Percentiles rank a stretch among this genome's conserved stretches.
Evolutionary conservation across 495 filamentous ascomycete species (phyloP).

Genomic region (Tuber indicum): DNA sequence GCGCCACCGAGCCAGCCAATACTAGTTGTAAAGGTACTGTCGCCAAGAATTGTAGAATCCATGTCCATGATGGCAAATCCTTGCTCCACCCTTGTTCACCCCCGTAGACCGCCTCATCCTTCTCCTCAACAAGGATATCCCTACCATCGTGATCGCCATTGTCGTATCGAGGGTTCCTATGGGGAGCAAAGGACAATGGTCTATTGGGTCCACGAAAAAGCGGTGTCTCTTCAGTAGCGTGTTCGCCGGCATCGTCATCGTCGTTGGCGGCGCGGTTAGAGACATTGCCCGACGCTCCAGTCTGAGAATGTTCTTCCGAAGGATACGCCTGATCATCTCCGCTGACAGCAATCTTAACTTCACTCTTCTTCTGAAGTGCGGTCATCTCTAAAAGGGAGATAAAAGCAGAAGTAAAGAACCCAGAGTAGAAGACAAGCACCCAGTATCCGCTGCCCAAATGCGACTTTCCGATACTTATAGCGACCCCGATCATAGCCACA

Average conservation of each 20-base stretch:
- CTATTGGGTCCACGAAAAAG: conserved; percentile 57
- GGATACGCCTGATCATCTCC: conserved; percentile 6
- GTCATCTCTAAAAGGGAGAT: conserved; percentile 74
- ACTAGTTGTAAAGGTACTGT: conserved; percentile 70
- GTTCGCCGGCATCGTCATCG: conserved; percentile 50
- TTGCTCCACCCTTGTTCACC: conserved; percentile 81
- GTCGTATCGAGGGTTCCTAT: conserved; percentile 46
- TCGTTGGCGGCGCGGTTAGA: conserved; percentile 41
- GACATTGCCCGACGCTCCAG: conserved; percentile 7
- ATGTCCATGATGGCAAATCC: conserved; percentile 70
- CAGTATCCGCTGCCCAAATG: conserved; percentile 70
- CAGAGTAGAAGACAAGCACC: conserved; percentile 70
- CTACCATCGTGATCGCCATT: conserved; percentile 38
- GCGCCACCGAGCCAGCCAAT: conserved; percentile 62
- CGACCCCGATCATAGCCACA: conserved; percentile 62
- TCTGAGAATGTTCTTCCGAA: conserved; percentile 24
- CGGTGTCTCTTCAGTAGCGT: conserved; percentile 71
- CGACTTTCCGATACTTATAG: conserved; percentile 60
- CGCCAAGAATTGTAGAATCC: conserved; percentile 78
- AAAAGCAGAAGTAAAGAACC: conserved; percentile 65
- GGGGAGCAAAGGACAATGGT: conserved; percentile 67
- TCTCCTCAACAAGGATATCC: conserved; percentile 43
- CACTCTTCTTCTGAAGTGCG: conserved; percentile 51
- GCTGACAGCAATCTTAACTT: background rate
- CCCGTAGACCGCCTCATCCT: conserved; percentile 55